Base-by-base conservation (phyloP, 2,329 filamentous ascomycete genomes). In the Fusarium humuli region DNA sequence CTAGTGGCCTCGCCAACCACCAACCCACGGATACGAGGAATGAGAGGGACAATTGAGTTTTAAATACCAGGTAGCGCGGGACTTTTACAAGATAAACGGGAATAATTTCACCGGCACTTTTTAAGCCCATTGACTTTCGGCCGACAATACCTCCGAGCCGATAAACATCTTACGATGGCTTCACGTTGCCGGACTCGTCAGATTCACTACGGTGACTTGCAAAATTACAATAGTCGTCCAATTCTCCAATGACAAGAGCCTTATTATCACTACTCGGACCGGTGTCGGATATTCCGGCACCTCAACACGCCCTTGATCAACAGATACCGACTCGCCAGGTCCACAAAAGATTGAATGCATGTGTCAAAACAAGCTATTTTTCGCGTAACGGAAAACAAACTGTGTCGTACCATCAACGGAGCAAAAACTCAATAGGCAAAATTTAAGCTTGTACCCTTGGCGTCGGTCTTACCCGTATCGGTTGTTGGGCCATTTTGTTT, bases 311-410 rank as follows among this genome's bases (percentile, higher is more conserved):
- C 61, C 55, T 67, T 41, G 25, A 27, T 23, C 49, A 65, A 65
- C 63, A 67, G 27, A 44, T 30, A 57, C n/a, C 45, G 68, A 61
- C 57, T 57, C 29, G 22, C 12, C 20, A 45, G 57, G 34, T 69
- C 68, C 67, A 70, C 68, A 57, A 50, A 49, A 48, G 8, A 14
- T 6, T 27, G 42, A 61, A 57, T 70, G 29, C 25, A 57, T 70
- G 68, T 70, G 68, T 70, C 67, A 70, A 70, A 55, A 57, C 53
- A 65, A 54, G 50, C 40, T 57, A 71, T 52, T 54, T 71, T 52
- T 70, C 60, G 60, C 68, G 68, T 70, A 71, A 70, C 69, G 54
- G 22, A 71, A 69, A 69, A 47, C 25, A 40, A 42, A 30, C 29
- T 42, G 30, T 52, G 27, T 44, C 16, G 22, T 22, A 14, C 34